Evolutionary conservation across 495 filamentous ascomycete genomes (phyloP), one percentile per base, ranked within the genome.

Genomic region (Echria macrotheca): DNA sequence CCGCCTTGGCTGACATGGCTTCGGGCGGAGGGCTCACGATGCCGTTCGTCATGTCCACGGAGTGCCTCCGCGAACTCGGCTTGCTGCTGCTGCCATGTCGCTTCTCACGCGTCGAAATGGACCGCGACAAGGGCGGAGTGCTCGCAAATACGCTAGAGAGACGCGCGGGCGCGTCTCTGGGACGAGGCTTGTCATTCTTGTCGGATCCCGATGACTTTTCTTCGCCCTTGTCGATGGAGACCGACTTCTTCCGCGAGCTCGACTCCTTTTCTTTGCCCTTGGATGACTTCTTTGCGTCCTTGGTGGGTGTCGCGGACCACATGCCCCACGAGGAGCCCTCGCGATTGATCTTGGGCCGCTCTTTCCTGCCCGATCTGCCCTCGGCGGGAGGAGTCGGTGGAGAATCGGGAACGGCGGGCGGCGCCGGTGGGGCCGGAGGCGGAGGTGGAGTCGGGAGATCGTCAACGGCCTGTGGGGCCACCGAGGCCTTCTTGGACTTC

Each of bases 1-100:
- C 75, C n/a, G 77, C 77, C 56, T 78, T 80, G 4, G 69, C 59
- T 3, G 68, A 66, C 63, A 78, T 74, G 8, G 61, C 55, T 26
- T 75, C 69, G 1, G 74, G 72, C 0, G 75, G 76, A 3, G 75
- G 73, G 12, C 69, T 77, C 22, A 62, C 60, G 17, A 78, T 56
- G 15, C 69, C 76, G 26, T 58, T 60, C 18, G 54, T 55, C 53
- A 75, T 68, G 10, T 73, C 70, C 7, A 72, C 61, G 4, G 75
- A 78, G 15, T 70, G 62, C 12, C 71, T 70, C 12, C 77, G 72
- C 26, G 75, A 76, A 39, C 70, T 68, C 49, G 67, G 64, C 47
- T 69, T 70, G 28, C 63, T 42, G 46, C 58, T 52, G 24, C 61
- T 36, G 50, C 54, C 46, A 37, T 54, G 54, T 14, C 73, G 66